Evolutionary conservation across 805 yeast species (phyloP).

Genomic region (Wickerhamomyces hampshirensis): DNA sequence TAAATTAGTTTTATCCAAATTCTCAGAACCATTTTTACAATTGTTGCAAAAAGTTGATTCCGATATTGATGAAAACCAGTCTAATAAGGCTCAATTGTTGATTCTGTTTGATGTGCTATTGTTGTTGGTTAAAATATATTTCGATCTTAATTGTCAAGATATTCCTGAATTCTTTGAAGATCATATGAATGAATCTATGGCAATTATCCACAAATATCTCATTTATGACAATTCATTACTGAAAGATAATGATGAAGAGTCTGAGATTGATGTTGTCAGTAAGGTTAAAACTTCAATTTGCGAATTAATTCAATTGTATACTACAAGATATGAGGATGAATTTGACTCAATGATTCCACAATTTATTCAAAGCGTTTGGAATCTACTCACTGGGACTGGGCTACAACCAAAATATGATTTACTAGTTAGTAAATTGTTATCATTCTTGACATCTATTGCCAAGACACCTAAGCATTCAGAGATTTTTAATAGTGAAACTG

Average conservation of each 20-base stretch:
- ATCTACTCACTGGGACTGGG: slow-evolving; percentile 59
- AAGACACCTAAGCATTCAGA: slow-evolving; percentile 61
- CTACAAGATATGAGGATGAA: slow-evolving; percentile 88
- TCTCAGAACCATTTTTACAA: slow-evolving; percentile 73
- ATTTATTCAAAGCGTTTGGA: slow-evolving; percentile 83
- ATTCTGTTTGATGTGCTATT: slow-evolving; percentile 66
- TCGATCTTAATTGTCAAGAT: slow-evolving; percentile 95
- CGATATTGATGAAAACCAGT: slow-evolving; percentile 43
- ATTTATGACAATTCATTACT: slow-evolving; percentile 51
- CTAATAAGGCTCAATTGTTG: slow-evolving; percentile 45
- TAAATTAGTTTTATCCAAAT: slow-evolving; percentile 77
- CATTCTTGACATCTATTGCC: slow-evolving; percentile 78
- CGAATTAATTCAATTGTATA: slow-evolving; percentile 80
- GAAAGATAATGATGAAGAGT: slow-evolving; percentile 56
- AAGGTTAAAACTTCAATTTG: slow-evolving; percentile 76
- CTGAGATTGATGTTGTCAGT: slow-evolving; percentile 63
- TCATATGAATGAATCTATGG: slow-evolving; percentile 72
- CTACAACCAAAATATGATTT: slow-evolving; percentile 77
- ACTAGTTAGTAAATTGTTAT: slow-evolving; percentile 72
- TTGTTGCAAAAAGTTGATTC: slow-evolving; percentile 64
- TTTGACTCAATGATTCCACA: slow-evolving; percentile 72
- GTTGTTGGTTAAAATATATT: slow-evolving; percentile 74
- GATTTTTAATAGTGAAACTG: slow-evolving; percentile 57
- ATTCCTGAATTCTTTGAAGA: slow-evolving; percentile 98
- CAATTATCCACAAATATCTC: slow-evolving; percentile 75